Evolutionary conservation across 2,329 filamentous ascomycete genomes (phyloP).

Genomic region (Diaporthe longicolla): DNA sequence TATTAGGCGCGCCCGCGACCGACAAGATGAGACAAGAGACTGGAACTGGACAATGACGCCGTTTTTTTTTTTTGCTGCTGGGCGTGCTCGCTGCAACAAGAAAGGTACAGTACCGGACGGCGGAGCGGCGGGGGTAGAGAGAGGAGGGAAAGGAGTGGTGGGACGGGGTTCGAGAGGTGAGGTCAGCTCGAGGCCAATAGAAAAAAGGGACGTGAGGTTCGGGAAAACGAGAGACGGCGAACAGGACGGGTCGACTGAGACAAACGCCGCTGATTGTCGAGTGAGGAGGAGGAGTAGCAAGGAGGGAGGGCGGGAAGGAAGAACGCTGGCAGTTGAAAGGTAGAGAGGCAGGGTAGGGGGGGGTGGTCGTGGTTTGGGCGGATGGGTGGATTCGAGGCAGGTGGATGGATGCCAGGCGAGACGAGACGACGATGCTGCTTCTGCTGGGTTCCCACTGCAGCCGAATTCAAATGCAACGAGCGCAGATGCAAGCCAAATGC

Average conservation of each 20-base stretch:
- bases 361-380: background rate
- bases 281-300: constrained; percentile 1
- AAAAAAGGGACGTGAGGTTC: background rate
- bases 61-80: background rate
- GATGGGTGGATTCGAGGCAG: too few relatives aligned
- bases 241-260: constrained; percentile 33
- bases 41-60: background rate
- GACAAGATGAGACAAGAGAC: background rate
- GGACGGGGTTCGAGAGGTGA: background rate
- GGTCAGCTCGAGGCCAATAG: background rate
- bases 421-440: background rate
- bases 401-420: constrained; percentile 13
- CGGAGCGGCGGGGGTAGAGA: background rate
- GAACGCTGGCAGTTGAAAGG: constrained; percentile 23
- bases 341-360: constrained; percentile 9
- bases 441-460: constrained; percentile 10
- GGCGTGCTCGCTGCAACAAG: background rate
- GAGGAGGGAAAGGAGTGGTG: background rate
- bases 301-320: background rate
- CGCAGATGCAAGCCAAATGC: background rate
- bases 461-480: constrained; percentile 21
- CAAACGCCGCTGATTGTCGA: constrained; percentile 31
- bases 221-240: constrained; percentile 33
- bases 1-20: constrained; percentile 26
- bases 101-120: constrained; percentile 1